Evolutionary conservation across 2,329 filamentous ascomycete genomes (phyloP).

Genomic region (Ophiostoma pallidulum): DNA sequence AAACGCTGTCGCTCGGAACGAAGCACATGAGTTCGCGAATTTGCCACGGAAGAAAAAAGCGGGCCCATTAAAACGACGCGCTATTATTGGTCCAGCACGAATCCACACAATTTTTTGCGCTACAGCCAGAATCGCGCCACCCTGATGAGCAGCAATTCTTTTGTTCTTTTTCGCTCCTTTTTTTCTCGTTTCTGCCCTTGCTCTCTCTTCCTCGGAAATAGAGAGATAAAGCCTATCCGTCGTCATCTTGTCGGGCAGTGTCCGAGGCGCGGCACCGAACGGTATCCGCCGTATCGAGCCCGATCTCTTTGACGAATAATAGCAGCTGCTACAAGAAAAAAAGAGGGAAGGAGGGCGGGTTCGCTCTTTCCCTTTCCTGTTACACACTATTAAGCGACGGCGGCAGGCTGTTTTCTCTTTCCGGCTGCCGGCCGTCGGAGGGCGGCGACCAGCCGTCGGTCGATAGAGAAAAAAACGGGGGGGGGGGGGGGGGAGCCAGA

Average conservation of each 20-base stretch:
- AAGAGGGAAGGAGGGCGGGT: too few relatives aligned
- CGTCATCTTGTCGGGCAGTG: not conserved
- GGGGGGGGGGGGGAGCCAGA: too few relatives aligned
- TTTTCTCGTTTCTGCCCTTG: not conserved
- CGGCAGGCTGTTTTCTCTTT: not conserved
- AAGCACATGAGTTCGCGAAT: constrained; percentile 16
- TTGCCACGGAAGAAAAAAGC: constrained; percentile 8
- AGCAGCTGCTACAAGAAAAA: too few relatives aligned
- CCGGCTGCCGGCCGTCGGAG: constrained; percentile 5
- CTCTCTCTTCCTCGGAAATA: not conserved
- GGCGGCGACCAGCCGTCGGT: constrained; percentile 9
- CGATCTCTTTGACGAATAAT: too few relatives aligned
- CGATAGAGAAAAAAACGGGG: too few relatives aligned
- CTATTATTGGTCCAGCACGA: constrained; percentile 7
- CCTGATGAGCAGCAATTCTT: constrained; percentile 2
- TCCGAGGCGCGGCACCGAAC: not conserved
- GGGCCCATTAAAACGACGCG: constrained; percentile 8
- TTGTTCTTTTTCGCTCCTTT: not conserved
- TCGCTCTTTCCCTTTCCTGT: not conserved
- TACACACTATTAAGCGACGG: not conserved
- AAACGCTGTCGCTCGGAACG: not conserved
- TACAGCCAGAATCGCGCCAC: constrained; percentile 12
- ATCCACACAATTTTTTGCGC: constrained; percentile 5
- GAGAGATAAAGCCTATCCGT: not conserved
- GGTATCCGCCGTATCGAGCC: not conserved